Base-by-base conservation (phyloP, 257 asterid species). In the Craterostigma plantagineum region DNA sequence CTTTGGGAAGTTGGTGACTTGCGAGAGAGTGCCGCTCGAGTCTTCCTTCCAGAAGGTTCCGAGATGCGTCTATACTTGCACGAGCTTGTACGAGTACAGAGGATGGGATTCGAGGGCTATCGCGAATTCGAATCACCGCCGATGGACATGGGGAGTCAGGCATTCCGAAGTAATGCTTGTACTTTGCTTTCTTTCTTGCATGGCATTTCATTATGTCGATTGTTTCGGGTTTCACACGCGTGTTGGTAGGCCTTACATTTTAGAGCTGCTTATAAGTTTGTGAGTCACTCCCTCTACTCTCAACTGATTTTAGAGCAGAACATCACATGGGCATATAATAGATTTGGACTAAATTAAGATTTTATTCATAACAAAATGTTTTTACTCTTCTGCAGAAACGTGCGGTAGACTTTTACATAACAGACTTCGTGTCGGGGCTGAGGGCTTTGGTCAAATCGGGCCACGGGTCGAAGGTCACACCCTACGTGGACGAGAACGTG, bases 401-500 rank as follows among this genome's bases (percentile, higher is more conserved):
- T 33, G 83, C 67, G 34, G 83, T 62, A 12, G 83, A 74, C 62
- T 74, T 74, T 60, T 74, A 74, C 42, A 74, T 74, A 18, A 70
- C 83, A 4, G 83, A 74, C 56, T 74, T 74, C 61, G 76, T 70
- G 52, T 74, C 83, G 23, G 83, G 83, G 43, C 46, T 74, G 55
- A 55, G 83, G 51, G 83, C 83, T n/a, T 61, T 74, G 71, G 83
- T 74, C 11, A 74, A 67, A 69, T 59, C 83, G 34, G 83, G 83
- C 11, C 67, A 59, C 45, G 79, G 76, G 15, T 67, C 74, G 44
- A 57, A 71, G 49, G 79, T 75, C 45, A 70, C 79, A 10, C 85
- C 85, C 7, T 64, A 75, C 11, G 76, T 75, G 15, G 79, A 67
- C 33, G 85, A 75, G 56, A 63, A 79, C 8, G 76, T 65, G 5